Conservation (phyloP, 345 rosid species). For the Boechera retrofracta region DNA sequence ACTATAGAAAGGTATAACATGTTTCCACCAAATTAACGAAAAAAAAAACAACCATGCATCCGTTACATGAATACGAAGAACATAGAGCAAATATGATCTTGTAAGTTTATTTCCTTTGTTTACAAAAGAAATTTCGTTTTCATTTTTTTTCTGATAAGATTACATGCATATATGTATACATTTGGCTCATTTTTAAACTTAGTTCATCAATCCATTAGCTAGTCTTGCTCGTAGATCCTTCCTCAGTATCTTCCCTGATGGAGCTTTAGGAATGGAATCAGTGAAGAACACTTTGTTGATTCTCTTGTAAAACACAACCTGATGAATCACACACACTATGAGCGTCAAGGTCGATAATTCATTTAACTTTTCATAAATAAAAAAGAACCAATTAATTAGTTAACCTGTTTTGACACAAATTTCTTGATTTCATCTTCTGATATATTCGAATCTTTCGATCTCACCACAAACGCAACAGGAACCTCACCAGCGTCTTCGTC, state of each 20-base stretch:
- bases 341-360: neutral
- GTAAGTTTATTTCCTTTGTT: neutral
- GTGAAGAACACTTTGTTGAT: slow-evolving; percentile 65
- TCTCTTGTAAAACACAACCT: slow-evolving; percentile 92
- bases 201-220: slow-evolving; percentile 41
- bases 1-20: neutral
- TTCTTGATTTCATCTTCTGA: slow-evolving; percentile 65
- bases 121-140: neutral
- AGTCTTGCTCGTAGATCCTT: slow-evolving; percentile 68
- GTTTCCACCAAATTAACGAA: neutral
- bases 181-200: neutral
- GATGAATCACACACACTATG: slow-evolving; percentile 28
- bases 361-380: neutral
- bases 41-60: neutral
- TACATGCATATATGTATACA: neutral
- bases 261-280: slow-evolving; percentile 75
- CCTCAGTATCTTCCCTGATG: slow-evolving; percentile 85
- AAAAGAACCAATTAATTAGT: neutral
- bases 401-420: slow-evolving; percentile 67
- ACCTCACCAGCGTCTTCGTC: slow-evolving; percentile 74
- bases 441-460: slow-evolving; percentile 55
- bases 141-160: neutral
- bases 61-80: neutral
- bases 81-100: neutral
- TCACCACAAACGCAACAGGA: slow-evolving; percentile 74